Evolutionary conservation across 306 rosid species (phyloP), one percentile per base, ranked within the genome.

Genomic region (Begonia loranthoides): DNA sequence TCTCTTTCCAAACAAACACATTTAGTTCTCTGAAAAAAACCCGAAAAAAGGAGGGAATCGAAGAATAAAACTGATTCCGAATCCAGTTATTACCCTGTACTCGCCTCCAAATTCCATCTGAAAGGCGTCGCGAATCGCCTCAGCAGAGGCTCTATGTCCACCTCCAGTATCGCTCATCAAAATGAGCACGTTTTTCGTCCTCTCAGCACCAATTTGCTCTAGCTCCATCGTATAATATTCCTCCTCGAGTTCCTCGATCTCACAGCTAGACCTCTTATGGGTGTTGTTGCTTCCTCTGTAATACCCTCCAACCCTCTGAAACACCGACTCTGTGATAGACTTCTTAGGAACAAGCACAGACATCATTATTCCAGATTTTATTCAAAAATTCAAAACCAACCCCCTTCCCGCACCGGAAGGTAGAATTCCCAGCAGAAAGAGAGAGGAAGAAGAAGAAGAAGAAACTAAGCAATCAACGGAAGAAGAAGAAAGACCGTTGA

Each of bases 81-180:
- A 0, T 28, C 36, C 4, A 28, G 6, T 28, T 1, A 28, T 28
- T 52, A 90, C 99, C 80, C 81, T 72, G 64, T 92, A 92, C 24
- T 86, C 88, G 22, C 83, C 93, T 1, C 96, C 94, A 50, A 83
- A 86, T 73, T 92, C 77, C 52, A 77, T 66, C 17, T 62, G 87
- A 47, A 92, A 92, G 17, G 96, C 96, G 45, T 80, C 94, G 11
- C 87, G 79, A 5, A 92, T 92, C 13, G 96, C 92, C 60, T 92
- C 99, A 1, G 99, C 96, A 2, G 99, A 92, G 49, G 99, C 99
- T 52, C 99, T 60, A 60, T 92, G 99, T 4, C 99, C 99, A 0
- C 99, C 99, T 1, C 99, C 99, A 0, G 99, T 92, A 57, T 92
- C 99, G 53, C 99, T 92, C 99, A 92, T 92, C 52, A 92, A 82